A percentile compares a stretch with the other conserved stretches of the same genome.
Conservation (phyloP, 2,329 filamentous ascomycete species). For the Apiospora koreana region DNA sequence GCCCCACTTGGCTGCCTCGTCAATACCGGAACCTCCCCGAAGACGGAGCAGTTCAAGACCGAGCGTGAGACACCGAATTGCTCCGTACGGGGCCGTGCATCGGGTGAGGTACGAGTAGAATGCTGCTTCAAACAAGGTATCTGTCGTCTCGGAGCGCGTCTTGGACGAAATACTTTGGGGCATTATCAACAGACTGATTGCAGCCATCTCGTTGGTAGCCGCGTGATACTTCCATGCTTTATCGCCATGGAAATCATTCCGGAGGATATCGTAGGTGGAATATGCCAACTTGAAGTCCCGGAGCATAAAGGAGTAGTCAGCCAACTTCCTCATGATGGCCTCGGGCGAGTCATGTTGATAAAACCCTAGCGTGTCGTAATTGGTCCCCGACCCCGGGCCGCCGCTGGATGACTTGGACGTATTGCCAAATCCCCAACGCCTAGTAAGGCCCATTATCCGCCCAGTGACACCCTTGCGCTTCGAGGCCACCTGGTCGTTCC, state of each 20-base stretch:
- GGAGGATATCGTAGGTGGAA: constrained; percentile 87
- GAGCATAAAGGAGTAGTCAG: constrained; percentile 95
- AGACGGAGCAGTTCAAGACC: constrained; percentile 81
- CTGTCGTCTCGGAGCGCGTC: constrained; percentile 76
- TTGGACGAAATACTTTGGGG: constrained; percentile 73
- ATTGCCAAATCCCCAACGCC: constrained; percentile 83
- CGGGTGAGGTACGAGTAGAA: constrained; percentile 91
- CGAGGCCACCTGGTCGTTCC: constrained; percentile 98
- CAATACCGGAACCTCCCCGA: constrained; percentile 76
- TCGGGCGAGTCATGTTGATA: constrained; percentile 85
- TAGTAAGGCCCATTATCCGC: constrained; percentile 91
- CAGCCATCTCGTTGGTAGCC: constrained; percentile 93
- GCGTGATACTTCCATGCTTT: constrained; percentile 98
- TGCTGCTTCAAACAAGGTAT: constrained; percentile 85
- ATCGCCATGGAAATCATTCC: constrained; percentile 87
- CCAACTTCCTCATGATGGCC: constrained; percentile 88
- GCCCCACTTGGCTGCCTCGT: constrained; percentile 87
- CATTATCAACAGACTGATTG: constrained; percentile 78
- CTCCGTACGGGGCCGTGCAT: constrained; percentile 77
- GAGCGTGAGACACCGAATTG: constrained; percentile 74
- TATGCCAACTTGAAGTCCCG: constrained; percentile 93
- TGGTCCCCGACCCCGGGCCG: constrained; percentile 53
- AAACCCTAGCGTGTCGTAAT: constrained; percentile 80
- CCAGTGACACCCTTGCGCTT: constrained; percentile 85
- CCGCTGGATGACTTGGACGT: constrained; percentile 62